Percentiles rank a stretch among this genome's conserved stretches.
Evolutionary conservation across 78 protist species (phyloP).

Genomic region (Chrysochromulina parva): DNA sequence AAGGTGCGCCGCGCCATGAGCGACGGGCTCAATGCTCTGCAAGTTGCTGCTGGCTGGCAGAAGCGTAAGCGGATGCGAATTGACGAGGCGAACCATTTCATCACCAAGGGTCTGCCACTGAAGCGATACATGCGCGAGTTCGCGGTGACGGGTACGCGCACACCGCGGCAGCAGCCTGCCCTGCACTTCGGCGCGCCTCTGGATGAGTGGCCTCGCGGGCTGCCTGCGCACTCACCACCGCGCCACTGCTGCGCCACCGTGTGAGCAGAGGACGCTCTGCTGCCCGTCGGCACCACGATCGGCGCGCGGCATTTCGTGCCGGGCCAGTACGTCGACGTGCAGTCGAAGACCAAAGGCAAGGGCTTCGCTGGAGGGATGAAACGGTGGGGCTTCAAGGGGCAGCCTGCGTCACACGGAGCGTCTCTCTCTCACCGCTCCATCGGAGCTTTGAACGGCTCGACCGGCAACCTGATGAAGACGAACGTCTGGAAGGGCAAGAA

Average conservation of each 20-base stretch:
- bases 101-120: slow-evolving; percentile 51
- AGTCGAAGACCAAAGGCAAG: slow-evolving; percentile 67
- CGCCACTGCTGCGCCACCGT: too few relatives aligned
- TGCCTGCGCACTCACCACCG: too few relatives aligned
- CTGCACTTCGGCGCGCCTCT: too few relatives aligned
- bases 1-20: background rate
- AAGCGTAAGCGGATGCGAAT: background rate
- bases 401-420: slow-evolving; percentile 73
- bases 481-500: slow-evolving; percentile 62
- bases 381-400: slow-evolving; percentile 69
- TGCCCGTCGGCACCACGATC: slow-evolving; percentile 65
- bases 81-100: slow-evolving; percentile 38
- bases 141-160: slow-evolving; percentile 21
- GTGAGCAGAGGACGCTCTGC: slow-evolving; percentile 41
- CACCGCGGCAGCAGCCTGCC: too few relatives aligned
- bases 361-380: slow-evolving; percentile 79
- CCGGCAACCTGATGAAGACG: background rate
- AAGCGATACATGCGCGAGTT: slow-evolving; percentile 65
- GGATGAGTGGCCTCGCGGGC: too few relatives aligned
- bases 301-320: slow-evolving; percentile 66
- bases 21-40: background rate
- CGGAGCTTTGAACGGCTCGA: slow-evolving; percentile 61
- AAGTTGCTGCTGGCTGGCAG: slow-evolving; percentile 16
- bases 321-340: slow-evolving; percentile 68
- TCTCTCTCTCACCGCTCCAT: slow-evolving; percentile 55